Conservation (phyloP, 495 filamentous ascomycete species). For the Bacidia rubella region DNA sequence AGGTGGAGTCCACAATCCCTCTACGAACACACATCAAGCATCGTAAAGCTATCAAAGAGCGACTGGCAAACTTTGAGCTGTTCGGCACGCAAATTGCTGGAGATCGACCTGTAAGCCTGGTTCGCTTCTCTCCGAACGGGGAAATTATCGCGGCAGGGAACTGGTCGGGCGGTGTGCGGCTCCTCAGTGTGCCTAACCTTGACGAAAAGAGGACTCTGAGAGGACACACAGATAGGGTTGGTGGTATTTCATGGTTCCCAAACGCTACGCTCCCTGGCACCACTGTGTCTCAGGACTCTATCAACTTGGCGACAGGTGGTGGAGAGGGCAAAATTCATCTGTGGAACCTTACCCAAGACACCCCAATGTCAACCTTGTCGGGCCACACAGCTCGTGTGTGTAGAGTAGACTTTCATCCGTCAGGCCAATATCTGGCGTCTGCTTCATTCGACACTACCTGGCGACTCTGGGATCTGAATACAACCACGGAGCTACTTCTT, state of each 20-base stretch:
- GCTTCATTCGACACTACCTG: slow-evolving; percentile 95
- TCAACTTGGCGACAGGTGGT: slow-evolving; percentile 84
- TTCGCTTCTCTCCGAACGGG: slow-evolving; percentile 77
- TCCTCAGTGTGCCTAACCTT: slow-evolving; percentile 72
- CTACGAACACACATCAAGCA: slow-evolving; percentile 82
- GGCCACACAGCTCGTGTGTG: slow-evolving; percentile 83
- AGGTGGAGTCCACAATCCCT: slow-evolving; percentile 65
- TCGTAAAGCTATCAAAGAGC: slow-evolving; percentile 77
- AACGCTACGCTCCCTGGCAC: slow-evolving; percentile 58
- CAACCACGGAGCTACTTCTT: slow-evolving; percentile 65
- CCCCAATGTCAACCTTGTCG: slow-evolving; percentile 67
- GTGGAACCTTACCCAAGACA: slow-evolving; percentile 76
- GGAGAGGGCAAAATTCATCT: slow-evolving; percentile 83
- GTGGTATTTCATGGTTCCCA: slow-evolving; percentile 83
- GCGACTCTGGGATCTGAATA: slow-evolving; percentile 90
- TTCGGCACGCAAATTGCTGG: slow-evolving; percentile 87
- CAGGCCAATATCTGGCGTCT: slow-evolving; percentile 77
- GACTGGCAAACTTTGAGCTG: slow-evolving; percentile 68
- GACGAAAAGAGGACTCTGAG: slow-evolving; percentile 59
- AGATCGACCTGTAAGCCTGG: slow-evolving; percentile 79
- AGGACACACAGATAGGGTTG: slow-evolving; percentile 75
- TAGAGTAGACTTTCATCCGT: slow-evolving; percentile 88
- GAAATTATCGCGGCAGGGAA: slow-evolving; percentile 77
- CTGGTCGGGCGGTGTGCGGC: slow-evolving; percentile 76
- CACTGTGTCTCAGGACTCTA: slow-evolving; percentile 53